Percentiles rank a stretch among this genome's conserved stretches.
phyloP scores from a whole-genome alignment of 2,329 filamentous ascomycete species.

The Sarocladium strictum region DNA sequence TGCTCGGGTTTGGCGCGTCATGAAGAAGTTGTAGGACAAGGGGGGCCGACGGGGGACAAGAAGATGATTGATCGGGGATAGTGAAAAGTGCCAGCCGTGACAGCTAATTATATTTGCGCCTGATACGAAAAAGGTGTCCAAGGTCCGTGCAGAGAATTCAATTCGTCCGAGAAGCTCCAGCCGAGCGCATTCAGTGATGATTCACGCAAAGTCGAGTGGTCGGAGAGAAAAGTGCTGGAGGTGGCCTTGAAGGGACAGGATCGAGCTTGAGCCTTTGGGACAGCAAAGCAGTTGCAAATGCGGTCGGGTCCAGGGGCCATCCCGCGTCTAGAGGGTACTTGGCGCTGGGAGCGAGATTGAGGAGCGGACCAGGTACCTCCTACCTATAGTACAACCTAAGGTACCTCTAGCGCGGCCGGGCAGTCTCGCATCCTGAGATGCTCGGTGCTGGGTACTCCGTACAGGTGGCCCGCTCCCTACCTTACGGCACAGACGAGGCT shows the following conservation, averaged over 20 bases:
- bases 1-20: conserved; percentile 4
- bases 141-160: neutral
- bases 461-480: neutral
- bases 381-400: no score
- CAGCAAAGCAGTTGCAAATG: neutral
- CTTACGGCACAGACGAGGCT: neutral
- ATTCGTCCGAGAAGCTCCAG: neutral
- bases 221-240: conserved; percentile 1
- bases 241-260: conserved; percentile 4
- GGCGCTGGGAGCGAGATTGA: neutral
- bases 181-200: conserved; percentile 6
- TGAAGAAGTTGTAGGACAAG: neutral
- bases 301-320: neutral
- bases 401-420: neutral
- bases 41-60: conserved; percentile 2
- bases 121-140: no score
- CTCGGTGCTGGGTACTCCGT: no score
- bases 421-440: no score
- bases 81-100: neutral
- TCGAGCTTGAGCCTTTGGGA: neutral
- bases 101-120: neutral
- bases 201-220: neutral
- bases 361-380: neutral
- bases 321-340: neutral
- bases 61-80: neutral